Evolutionary conservation across 83 land plant species (phyloP).

Genomic region (Thuja plicata): DNA sequence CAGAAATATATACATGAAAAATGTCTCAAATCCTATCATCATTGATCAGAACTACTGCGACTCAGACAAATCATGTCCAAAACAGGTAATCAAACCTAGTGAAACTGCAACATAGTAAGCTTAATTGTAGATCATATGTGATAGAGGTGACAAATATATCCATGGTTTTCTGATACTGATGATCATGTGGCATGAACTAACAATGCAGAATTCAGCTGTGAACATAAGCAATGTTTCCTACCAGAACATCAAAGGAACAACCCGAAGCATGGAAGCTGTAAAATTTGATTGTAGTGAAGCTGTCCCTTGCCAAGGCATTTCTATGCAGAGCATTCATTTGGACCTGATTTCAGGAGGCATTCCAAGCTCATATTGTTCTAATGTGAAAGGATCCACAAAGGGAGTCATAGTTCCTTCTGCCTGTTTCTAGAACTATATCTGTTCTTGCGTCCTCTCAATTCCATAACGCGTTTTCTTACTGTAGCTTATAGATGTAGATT

Average conservation of each 20-base stretch:
- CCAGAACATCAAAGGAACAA: constrained; percentile 36
- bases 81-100: constrained; percentile 26
- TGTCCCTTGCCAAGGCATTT: constrained; percentile 32
- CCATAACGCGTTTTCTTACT: neutral
- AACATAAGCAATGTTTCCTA: constrained; percentile 31
- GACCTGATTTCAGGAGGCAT: constrained; percentile 7
- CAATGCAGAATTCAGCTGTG: constrained; percentile 52
- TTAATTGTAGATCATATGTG: neutral
- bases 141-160: neutral
- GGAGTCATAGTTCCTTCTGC: constrained; percentile 28
- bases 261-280: constrained; percentile 27
- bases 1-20: constrained; percentile 40
- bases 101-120: neutral
- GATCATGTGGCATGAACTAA: neutral
- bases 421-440: constrained; percentile 12
- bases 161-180: neutral
- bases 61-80: constrained; percentile 39
- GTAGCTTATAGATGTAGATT: neutral
- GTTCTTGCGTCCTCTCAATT: neutral
- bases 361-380: constrained; percentile 20
- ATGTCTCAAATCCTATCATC: constrained; percentile 68
- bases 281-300: constrained; percentile 34
- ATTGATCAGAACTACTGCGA: constrained; percentile 80
- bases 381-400: constrained; percentile 14
- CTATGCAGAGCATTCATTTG: constrained; percentile 28